Percentiles rank a stretch among this genome's conserved stretches.
Evolutionary conservation across 768 basidiomycete species (phyloP).

Genomic region (Pholiota molesta): DNA sequence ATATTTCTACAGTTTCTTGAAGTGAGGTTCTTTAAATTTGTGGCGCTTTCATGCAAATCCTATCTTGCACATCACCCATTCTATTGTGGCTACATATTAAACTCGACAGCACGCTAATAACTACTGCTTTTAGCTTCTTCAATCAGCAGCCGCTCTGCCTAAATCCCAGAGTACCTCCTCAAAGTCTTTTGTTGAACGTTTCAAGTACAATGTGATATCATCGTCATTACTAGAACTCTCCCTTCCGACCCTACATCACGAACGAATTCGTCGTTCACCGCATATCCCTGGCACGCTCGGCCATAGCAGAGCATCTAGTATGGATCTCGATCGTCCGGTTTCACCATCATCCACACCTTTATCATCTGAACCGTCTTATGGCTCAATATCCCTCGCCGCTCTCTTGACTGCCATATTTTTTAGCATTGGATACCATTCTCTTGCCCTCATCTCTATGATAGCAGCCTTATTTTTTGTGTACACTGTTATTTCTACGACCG

Average conservation of each 20-base stretch:
- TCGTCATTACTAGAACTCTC: conserved; percentile 72
- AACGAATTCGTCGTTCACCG: conserved; percentile 36
- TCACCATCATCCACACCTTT: conserved; percentile 24
- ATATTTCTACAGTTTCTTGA: conserved; percentile 38
- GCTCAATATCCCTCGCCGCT: conserved; percentile 42
- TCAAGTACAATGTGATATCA: conserved; percentile 85
- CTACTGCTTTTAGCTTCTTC: conserved; percentile 35
- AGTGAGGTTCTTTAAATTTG: conserved; percentile 33
- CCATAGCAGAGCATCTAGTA: conserved; percentile 48
- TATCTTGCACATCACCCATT: no score
- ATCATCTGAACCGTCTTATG: conserved; percentile 39
- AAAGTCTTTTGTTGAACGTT: conserved; percentile 69
- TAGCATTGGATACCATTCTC: conserved; percentile 44
- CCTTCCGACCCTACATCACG: conserved; percentile 42
- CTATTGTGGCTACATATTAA: no score
- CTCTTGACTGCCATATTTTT: conserved; percentile 42
- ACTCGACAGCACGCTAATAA: conserved; percentile 8
- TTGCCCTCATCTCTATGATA: conserved; percentile 41
- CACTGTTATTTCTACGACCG: conserved; percentile 32
- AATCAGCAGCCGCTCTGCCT: conserved; percentile 38
- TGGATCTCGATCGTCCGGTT: conserved; percentile 25
- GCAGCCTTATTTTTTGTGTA: conserved; percentile 42
- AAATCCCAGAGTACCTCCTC: conserved; percentile 34
- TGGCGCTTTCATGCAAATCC: conserved; percentile 2
- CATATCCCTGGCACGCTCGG: conserved; percentile 51